Base-by-base conservation (phyloP, 768 basidiomycete species). In the Psilocybe tampanensis region DNA sequence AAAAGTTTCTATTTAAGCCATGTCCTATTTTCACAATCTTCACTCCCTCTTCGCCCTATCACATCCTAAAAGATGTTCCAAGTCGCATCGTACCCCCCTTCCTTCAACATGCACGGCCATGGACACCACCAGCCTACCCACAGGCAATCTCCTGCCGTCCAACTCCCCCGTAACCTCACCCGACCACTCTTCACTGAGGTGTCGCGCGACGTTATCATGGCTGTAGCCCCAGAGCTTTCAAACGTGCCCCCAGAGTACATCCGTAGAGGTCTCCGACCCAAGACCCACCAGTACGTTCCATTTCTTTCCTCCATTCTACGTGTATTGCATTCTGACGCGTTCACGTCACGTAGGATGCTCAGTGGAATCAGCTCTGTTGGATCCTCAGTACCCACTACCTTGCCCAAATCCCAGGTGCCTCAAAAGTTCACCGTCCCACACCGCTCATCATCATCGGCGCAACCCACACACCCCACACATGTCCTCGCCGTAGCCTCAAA, bases 171-270 rank as follows among this genome's bases (percentile, higher is more conserved):
- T 54, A 83, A 76, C 39, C 85, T 92, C 48, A 74, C 81, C 29
- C 82, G 88, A 11, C 89, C 90, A 4, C 70, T 77, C 2, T 86
- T 81, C 60, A 65, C 74, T 39, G 82, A 85, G 55, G 80, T 90
- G 39, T 77, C 84, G 36, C 73, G 77, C 44, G 84, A 84, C 39
- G 81, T 83, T 36, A 74, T 93, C 63, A 66, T 76, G 2, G 83
- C 86, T n/a, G 79, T 83, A 58, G 83, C 87, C n/a, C 86, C 88
- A 56, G 86, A 85, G 54, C 79, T 92, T 17, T 77, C 72, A 15
- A 79, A 79, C 55, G 81, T 89, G 3, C 88, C 90, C 4, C 70
- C 83, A 44, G 85, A 88, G 60, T 92, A 89, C 66, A 83, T 92
- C 56, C 83, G 85, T 50, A 78, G 83, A 54, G 79, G 82, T 50